phyloP scores from a whole-genome alignment of 805 yeast genomes.

The Yamadazyma sp. region DNA sequence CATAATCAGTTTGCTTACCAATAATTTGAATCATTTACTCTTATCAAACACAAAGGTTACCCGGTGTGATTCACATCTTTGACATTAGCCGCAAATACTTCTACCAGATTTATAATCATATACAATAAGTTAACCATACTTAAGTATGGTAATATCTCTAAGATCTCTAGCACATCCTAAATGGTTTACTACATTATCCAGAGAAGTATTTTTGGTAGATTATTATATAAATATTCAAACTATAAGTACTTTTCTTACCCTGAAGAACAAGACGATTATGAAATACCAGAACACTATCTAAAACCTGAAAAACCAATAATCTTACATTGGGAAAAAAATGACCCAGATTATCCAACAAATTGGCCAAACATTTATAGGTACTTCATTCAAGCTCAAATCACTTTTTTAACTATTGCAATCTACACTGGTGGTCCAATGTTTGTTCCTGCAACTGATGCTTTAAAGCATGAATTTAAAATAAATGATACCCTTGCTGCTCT shows the following conservation, averaged over 20 bases:
- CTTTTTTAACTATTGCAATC: slow-evolving; percentile 25
- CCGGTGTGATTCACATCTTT: too few species aligned
- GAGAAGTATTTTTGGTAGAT: slow-evolving; percentile 19
- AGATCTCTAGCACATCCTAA: too few species aligned
- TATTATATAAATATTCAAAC: slow-evolving; percentile 22
- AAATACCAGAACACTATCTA: slow-evolving; percentile 24
- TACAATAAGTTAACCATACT: too few species aligned
- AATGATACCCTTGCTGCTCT: slow-evolving; percentile 44
- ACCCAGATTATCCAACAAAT: slow-evolving; percentile 53
- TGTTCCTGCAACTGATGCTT: slow-evolving; percentile 46
- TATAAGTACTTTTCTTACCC: slow-evolving; percentile 19
- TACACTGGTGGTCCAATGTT: slow-evolving; percentile 57
- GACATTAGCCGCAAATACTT: too few species aligned
- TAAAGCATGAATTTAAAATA: slow-evolving; percentile 44
- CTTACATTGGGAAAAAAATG: slow-evolving; percentile 42
- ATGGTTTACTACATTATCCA: too few species aligned
- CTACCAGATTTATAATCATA: too few species aligned
- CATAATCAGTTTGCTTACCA: too few species aligned
- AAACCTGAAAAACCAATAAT: slow-evolving; percentile 4
- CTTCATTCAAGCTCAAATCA: slow-evolving; percentile 28
- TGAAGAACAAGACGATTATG: slow-evolving; percentile 27
- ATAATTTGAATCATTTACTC: too few species aligned
- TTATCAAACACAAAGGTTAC: too few species aligned
- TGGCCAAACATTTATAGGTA: slow-evolving; percentile 46
- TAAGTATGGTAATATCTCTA: too few species aligned